phyloP scores from a whole-genome alignment of 2,329 filamentous ascomycete species.

The Colletotrichum cordylinicola region DNA sequence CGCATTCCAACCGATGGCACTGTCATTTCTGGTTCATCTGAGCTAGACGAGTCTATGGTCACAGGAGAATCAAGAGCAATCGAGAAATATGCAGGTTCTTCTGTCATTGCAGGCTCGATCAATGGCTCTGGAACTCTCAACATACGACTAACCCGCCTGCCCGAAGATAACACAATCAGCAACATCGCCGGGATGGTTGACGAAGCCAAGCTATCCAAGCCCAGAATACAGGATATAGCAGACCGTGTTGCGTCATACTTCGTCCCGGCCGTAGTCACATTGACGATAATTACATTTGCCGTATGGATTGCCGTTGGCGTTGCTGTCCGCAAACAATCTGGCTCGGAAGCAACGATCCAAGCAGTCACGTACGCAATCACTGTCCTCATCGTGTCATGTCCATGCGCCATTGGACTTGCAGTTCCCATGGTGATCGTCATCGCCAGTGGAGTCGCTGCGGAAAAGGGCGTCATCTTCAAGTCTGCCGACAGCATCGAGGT shows the following conservation, averaged over 20 bases:
- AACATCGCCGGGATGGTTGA: conserved; percentile 75
- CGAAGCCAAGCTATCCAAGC: conserved; percentile 71
- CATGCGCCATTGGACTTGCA: conserved; percentile 76
- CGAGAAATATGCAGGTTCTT: conserved; percentile 57
- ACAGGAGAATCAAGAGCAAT: conserved; percentile 74
- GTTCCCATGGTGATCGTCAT: conserved; percentile 83
- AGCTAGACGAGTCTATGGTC: conserved; percentile 79
- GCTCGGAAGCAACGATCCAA: conserved; percentile 56
- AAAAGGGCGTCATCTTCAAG: conserved; percentile 73
- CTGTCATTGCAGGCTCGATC: conserved; percentile 71
- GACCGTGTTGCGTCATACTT: conserved; percentile 73
- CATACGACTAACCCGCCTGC: conserved; percentile 64
- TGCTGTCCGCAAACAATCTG: conserved; percentile 39
- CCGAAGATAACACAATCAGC: conserved; percentile 74
- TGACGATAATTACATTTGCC: conserved; percentile 66
- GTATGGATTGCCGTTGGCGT: conserved; percentile 70
- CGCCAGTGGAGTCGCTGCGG: conserved; percentile 69
- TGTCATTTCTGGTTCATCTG: conserved; percentile 65
- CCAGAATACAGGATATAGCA: conserved; percentile 71
- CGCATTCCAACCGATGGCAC: conserved; percentile 73
- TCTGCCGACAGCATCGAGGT: conserved; percentile 68
- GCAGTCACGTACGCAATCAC: conserved; percentile 77
- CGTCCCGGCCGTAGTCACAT: conserved; percentile 65
- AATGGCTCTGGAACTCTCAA: conserved; percentile 69
- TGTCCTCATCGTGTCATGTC: conserved; percentile 77